Conservation (phyloP, 2,329 filamentous ascomycete genomes). For the Rutstroemia sp. region DNA sequence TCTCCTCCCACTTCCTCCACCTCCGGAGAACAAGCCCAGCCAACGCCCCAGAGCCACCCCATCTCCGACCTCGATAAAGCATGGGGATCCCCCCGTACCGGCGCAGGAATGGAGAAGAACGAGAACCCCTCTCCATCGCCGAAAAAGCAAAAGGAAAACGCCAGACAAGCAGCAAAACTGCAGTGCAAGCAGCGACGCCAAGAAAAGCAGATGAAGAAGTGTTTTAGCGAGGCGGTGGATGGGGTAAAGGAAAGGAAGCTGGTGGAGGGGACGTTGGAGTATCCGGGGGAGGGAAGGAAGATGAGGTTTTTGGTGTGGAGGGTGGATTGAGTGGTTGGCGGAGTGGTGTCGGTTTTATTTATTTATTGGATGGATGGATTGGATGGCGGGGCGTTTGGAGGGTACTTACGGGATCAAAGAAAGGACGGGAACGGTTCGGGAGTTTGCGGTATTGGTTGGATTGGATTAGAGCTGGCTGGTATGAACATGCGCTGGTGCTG, state of each 20-base stretch:
- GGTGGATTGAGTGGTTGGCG: conserved; percentile 15
- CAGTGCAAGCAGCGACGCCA: too few species aligned
- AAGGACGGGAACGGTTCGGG: too few species aligned
- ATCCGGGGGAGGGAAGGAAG: conserved; percentile 11
- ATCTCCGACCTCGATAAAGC: too few species aligned
- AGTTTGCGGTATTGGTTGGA: too few species aligned
- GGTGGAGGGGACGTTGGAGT: conserved; percentile 19
- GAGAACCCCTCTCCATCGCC: not conserved
- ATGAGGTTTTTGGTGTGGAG: conserved; percentile 23
- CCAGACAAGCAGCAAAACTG: not conserved
- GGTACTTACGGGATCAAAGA: too few species aligned
- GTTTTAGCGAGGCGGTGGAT: conserved; percentile 15
- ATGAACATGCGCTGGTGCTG: not conserved
- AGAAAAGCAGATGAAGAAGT: not conserved
- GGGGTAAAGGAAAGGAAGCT: conserved; percentile 12
- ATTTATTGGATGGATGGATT: too few species aligned
- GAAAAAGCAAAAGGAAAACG: not conserved
- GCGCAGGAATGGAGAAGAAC: not conserved
- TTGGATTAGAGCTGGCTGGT: too few species aligned
- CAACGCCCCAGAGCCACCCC: too few species aligned
- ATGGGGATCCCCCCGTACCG: too few species aligned
- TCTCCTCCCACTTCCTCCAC: not conserved
- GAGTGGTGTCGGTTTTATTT: too few species aligned
- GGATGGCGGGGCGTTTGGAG: too few species aligned
- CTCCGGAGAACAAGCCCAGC: too few species aligned